Conservation (phyloP, 208 protist species). For the Trypanosoma vivax region DNA sequence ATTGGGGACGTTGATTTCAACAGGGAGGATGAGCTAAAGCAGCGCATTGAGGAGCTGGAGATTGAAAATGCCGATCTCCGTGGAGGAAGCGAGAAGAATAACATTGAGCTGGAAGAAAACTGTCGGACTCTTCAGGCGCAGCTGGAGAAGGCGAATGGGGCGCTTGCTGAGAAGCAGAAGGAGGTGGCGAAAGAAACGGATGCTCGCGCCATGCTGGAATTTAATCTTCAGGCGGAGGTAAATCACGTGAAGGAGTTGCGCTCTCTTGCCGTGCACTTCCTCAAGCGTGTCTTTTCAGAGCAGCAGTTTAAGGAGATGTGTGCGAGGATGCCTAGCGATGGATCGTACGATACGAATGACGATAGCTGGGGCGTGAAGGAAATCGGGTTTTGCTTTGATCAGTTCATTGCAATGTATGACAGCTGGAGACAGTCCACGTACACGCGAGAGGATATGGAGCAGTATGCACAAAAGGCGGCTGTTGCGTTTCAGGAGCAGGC, state of each 20-base stretch:
- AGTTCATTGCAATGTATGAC: constrained; percentile 70
- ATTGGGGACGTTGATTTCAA: constrained; percentile 87
- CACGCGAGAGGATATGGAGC: constrained; percentile 84
- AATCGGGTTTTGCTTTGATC: constrained; percentile 69
- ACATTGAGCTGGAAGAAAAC: constrained; percentile 80
- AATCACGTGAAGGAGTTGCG: constrained; percentile 62
- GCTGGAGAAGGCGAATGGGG: constrained; percentile 62
- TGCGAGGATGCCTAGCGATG: constrained; percentile 52
- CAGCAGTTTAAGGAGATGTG: constrained; percentile 63
- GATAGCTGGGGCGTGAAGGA: constrained; percentile 86
- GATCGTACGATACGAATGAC: constrained; percentile 48
- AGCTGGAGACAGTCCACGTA: constrained; percentile 71
- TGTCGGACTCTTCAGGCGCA: constrained; percentile 57
- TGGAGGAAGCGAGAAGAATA: constrained; percentile 62
- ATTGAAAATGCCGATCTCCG: constrained; percentile 81
- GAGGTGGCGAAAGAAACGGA: constrained; percentile 58
- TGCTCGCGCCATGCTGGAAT: constrained; percentile 45
- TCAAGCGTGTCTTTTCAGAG: constrained; percentile 79
- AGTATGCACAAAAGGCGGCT: constrained; percentile 61
- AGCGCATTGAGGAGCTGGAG: constrained; percentile 90
- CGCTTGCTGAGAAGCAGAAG: constrained; percentile 48
- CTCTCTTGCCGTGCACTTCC: constrained; percentile 71
- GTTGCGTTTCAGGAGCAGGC: constrained; percentile 60
- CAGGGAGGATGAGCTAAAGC: constrained; percentile 80
- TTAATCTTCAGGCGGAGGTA: constrained; percentile 60